phyloP scores from a whole-genome alignment of 352 stramenopile genomes.

The Sclerospora graminicola region DNA sequence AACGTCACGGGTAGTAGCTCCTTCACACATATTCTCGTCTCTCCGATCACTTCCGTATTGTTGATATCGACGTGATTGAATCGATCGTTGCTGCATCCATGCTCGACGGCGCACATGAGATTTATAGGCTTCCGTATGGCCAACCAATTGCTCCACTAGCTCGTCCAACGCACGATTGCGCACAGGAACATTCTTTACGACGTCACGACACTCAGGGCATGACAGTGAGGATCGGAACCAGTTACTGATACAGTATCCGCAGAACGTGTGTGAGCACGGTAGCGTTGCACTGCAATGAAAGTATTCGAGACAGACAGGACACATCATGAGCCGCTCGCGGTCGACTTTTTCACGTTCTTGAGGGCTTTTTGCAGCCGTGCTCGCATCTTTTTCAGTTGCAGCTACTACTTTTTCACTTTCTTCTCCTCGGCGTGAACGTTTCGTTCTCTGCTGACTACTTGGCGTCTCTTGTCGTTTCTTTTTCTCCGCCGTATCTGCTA shows the following conservation, averaged over 20 bases:
- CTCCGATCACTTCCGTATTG: conserved; percentile 6
- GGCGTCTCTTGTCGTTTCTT: conserved; percentile 14
- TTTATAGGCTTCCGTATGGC: conserved; percentile 51
- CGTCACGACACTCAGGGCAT: conserved; percentile 62
- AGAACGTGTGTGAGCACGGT: conserved; percentile 80
- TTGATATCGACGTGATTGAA: conserved; percentile 7
- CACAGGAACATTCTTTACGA: conserved; percentile 56
- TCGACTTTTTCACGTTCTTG: conserved; percentile 27
- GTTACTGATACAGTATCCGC: conserved; percentile 58
- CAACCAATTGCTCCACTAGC: conserved; percentile 56
- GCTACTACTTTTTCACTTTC: conserved; percentile 10
- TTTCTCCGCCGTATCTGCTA: conserved; percentile 11
- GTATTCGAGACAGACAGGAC: conserved; percentile 74
- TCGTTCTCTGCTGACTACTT: conserved; percentile 25
- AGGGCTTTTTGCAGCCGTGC: conserved; percentile 7
- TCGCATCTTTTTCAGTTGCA: conserved; percentile 5
- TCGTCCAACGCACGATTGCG: conserved; percentile 76
- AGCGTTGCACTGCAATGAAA: conserved; percentile 70
- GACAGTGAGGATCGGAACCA: conserved; percentile 73
- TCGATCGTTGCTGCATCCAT: conserved; percentile 17
- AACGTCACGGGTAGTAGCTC: conserved; percentile 13
- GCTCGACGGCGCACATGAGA: conserved; percentile 25
- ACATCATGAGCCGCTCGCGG: conserved; percentile 65
- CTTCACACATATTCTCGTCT: conserved; percentile 11
- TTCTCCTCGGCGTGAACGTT: conserved; percentile 23